Evolutionary conservation across 176 grass and related monocot genomes (phyloP).

Genomic region (Carex myosuroides): DNA sequence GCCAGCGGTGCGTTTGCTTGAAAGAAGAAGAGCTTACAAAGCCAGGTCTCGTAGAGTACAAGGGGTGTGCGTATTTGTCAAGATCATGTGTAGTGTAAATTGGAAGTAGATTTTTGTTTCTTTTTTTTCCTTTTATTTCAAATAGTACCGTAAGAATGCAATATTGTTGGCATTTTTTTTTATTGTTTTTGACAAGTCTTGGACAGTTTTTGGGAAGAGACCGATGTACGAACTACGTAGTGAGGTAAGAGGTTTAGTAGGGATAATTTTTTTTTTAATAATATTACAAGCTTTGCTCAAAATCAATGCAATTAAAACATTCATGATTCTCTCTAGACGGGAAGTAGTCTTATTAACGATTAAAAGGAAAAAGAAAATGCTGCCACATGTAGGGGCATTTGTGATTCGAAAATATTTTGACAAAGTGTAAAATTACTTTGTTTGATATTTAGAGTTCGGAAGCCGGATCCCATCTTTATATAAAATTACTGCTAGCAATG

Average conservation of each 20-base stretch:
- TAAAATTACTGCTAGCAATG: too few relatives aligned
- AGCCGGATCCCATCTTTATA: too few relatives aligned
- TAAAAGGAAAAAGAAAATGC: too few relatives aligned
- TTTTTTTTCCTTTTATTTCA: neutral
- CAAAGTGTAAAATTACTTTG: too few relatives aligned
- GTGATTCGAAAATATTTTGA: too few relatives aligned
- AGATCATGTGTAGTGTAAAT: constrained; percentile 57
- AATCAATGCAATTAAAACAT: neutral
- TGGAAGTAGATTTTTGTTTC: neutral
- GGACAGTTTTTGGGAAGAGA: neutral
- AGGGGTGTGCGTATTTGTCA: constrained; percentile 60
- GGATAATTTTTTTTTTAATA: neutral
- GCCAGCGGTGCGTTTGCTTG: constrained; percentile 77
- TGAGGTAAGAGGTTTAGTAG: neutral
- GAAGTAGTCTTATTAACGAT: neutral
- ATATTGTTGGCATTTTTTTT: neutral
- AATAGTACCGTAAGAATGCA: neutral
- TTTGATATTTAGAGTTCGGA: too few relatives aligned
- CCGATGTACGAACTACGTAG: neutral
- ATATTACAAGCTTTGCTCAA: neutral
- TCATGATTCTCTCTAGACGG: neutral
- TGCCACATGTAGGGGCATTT: too few relatives aligned
- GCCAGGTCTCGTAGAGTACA: constrained; percentile 51
- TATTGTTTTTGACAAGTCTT: neutral
- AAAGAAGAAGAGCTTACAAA: constrained; percentile 59